Percentiles rank a stretch among this genome's conserved stretches.
These are phyloP conservation scores for Willaertia magna DNA, from an alignment of 208 protist genomes.

Conservation along the genomic window DNA sequence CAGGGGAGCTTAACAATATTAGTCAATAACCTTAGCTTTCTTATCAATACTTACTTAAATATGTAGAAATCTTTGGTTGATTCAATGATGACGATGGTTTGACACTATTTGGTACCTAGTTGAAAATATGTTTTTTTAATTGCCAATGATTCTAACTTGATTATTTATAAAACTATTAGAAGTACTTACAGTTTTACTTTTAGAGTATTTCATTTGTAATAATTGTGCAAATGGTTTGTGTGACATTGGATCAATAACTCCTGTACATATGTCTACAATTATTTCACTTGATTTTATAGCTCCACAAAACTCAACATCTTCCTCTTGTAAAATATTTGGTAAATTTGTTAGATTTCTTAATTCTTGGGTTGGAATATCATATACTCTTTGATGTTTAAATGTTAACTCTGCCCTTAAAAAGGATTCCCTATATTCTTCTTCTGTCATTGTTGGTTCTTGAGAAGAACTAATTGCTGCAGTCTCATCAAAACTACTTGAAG, in stretches of 20 bases:
- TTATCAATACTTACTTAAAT: background rate
- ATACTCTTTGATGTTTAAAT: conserved; percentile 9
- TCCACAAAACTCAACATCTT: background rate
- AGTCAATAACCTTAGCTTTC: too few species aligned
- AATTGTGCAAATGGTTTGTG: background rate
- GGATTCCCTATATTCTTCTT: background rate
- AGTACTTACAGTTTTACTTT: too few species aligned
- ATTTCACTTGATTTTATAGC: background rate
- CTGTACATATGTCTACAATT: background rate
- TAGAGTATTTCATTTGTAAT: background rate
- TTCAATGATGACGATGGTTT: too few species aligned
- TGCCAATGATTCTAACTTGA: background rate
- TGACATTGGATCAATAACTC: background rate
- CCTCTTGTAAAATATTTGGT: background rate
- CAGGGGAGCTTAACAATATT: too few species aligned
- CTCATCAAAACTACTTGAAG: background rate
- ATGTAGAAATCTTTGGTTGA: background rate
- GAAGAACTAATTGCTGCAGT: background rate
- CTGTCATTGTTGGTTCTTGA: background rate
- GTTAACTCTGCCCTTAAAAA: background rate
- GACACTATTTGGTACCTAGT: too few species aligned
- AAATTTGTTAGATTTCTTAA: background rate
- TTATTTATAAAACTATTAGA: too few species aligned
- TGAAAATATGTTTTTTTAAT: background rate
- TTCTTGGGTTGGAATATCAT: background rate